Percentiles rank a stretch among this genome's conserved stretches.
These are phyloP conservation scores for Amanita phalloides DNA, from an alignment of 768 basidiomycete genomes.

Conservation along the genomic window DNA sequence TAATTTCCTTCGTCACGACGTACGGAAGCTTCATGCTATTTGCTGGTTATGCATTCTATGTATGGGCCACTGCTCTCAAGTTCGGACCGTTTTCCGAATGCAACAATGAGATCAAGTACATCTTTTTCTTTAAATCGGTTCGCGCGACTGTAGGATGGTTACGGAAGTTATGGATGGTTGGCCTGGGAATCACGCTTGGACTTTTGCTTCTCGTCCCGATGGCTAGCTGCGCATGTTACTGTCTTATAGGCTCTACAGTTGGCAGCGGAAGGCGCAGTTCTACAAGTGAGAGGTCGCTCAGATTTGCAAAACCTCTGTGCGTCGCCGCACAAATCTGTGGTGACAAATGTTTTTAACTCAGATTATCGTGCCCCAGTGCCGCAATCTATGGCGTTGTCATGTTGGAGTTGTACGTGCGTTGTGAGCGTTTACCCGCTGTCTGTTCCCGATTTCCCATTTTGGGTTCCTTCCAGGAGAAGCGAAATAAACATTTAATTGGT, in stretches of 20 bases:
- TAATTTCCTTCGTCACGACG: constrained; percentile 3
- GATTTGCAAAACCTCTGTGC: background rate
- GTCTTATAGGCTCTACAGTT: background rate
- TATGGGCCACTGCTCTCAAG: constrained; percentile 9
- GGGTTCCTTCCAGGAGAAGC: background rate
- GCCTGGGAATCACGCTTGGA: constrained; percentile 1
- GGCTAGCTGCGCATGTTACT: background rate
- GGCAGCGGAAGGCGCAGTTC: background rate
- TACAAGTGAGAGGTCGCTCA: background rate
- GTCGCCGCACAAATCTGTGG: background rate
- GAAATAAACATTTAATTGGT: constrained; percentile 1
- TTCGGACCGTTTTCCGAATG: constrained; percentile 2
- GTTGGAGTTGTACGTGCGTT: constrained; percentile 10
- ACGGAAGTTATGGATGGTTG: constrained; percentile 8
- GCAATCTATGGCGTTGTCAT: constrained; percentile 8
- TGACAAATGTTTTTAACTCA: background rate
- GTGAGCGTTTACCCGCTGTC: background rate
- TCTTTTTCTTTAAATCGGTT: constrained; percentile 8
- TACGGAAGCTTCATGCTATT: constrained; percentile 8
- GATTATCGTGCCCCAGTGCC: background rate
- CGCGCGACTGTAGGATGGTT: constrained; percentile 9
- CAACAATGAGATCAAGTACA: constrained; percentile 9
- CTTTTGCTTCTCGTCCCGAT: background rate
- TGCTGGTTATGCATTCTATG: constrained; percentile 8
- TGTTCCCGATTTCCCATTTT: background rate